Conservation (phyloP, 371 early-diverging fungal species). For the Saksenaea vasiformis region DNA sequence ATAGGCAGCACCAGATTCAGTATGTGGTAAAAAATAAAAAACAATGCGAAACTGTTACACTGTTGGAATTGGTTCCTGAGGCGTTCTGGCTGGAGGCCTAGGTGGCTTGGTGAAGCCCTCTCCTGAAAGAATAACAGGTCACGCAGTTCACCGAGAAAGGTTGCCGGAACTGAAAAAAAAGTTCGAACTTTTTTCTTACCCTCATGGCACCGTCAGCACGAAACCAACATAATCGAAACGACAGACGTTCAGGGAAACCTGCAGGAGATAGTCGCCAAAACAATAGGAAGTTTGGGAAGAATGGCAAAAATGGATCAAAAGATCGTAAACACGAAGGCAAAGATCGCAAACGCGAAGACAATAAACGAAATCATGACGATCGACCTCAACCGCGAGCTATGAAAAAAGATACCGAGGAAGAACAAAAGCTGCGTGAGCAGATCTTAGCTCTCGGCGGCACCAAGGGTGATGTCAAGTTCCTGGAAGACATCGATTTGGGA, state of each 20-base stretch:
- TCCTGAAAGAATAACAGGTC: background rate
- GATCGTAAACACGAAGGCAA: background rate
- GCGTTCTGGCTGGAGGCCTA: background rate
- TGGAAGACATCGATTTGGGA: conserved; percentile 32
- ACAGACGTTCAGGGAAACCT: background rate
- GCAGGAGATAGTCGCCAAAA: background rate
- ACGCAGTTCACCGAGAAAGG: background rate
- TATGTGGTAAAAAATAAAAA: no score
- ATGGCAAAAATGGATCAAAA: background rate
- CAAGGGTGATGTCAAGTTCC: conserved; percentile 37
- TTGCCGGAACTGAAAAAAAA: background rate
- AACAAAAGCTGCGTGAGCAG: conserved; percentile 27
- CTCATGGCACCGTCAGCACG: conserved; percentile 1
- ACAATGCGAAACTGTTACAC: background rate
- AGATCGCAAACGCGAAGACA: background rate
- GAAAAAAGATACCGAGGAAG: conserved; percentile 2
- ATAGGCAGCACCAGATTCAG: no score
- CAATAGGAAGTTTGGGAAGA: background rate
- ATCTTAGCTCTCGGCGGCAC: conserved; percentile 45
- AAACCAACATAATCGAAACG: background rate
- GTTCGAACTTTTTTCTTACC: background rate
- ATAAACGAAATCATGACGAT: background rate
- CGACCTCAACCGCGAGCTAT: background rate
- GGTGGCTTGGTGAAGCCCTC: background rate
- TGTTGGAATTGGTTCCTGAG: no score